Base-by-base conservation (phyloP, 2,329 filamentous ascomycete genomes). In the Arthrobotrys musiformis region DNA sequence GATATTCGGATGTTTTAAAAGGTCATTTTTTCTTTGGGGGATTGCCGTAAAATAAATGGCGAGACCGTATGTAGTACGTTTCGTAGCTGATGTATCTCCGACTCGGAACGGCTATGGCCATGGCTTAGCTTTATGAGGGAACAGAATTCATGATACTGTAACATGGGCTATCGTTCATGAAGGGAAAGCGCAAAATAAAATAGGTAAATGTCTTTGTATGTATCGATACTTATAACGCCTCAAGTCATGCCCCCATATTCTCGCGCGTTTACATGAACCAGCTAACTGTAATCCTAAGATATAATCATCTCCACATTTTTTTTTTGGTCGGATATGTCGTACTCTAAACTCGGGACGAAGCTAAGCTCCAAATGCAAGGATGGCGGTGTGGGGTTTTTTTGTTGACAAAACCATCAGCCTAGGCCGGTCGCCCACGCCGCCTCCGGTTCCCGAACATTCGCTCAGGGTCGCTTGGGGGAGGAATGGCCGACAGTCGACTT, bases 81-180 rank as follows among this genome's bases (percentile, higher is more conserved):
- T 37, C 30, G 54, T 24, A 58, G 30, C n/a, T n/a, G n/a, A n/a
- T n/a, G 54, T 58, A 58, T 58, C 33, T 58, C 54, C 54, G 54
- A 40, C 33, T 24, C 33, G 30, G 30, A 40, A 22, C 52, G 52
- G 52, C 3, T 1, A 40, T n/a, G 54, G 33, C 54, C 40, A 42
- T 42, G 40, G 40, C 40, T 42, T 42, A 19, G 40, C n/a, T 56
- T 33, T 22, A 33, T 30, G 17, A 15, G 26, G 22, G 19, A 13
- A 35, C 11, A n/a, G n/a, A n/a, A n/a, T n/a, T n/a, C n/a, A n/a
- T 35, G 11, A 15, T 56, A 15, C 30, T 19, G 19, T 37, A 37
- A 37, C 33, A 22, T 58, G 26, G 19, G 22, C 33, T 26, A 37
- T 58, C 17, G 13, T 58, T 33, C 5, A 8, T 13, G 30, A 26